These are phyloP conservation scores for Hymenoscyphus linearis DNA, from an alignment of 2,329 filamentous ascomycete genomes.

Conservation along the genomic window DNA sequence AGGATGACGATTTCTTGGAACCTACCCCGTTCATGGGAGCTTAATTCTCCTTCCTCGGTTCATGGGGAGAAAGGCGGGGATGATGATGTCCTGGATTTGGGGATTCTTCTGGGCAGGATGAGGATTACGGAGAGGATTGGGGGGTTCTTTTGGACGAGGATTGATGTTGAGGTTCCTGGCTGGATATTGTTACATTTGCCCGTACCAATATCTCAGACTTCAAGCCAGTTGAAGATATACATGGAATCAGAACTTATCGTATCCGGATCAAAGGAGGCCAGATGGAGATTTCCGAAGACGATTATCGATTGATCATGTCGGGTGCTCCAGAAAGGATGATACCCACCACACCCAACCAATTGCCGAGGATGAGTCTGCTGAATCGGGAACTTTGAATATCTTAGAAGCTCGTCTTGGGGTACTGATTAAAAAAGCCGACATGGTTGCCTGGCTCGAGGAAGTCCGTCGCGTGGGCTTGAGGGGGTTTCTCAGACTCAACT, in stretches of 20 bases:
- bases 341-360: constrained; percentile 74
- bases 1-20: constrained; percentile 62
- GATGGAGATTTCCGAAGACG: constrained; percentile 82
- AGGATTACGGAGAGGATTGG: constrained; percentile 70
- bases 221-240: constrained; percentile 60
- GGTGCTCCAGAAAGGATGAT: constrained; percentile 80
- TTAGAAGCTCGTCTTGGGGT: constrained; percentile 71
- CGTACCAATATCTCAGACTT: constrained; percentile 76
- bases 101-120: constrained; percentile 66
- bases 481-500: too few relatives aligned
- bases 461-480: too few relatives aligned
- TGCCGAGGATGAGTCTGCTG: constrained; percentile 79
- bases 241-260: constrained; percentile 68
- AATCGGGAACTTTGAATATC: constrained; percentile 78
- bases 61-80: constrained; percentile 62
- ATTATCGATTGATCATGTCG: constrained; percentile 78
- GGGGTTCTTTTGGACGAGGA: constrained; percentile 63
- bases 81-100: constrained; percentile 65
- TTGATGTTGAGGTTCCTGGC: constrained; percentile 75
- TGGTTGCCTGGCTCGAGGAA: too few relatives aligned
- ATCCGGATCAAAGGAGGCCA: constrained; percentile 76
- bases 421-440: constrained; percentile 76
- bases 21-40: too few relatives aligned
- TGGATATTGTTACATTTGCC: constrained; percentile 81
- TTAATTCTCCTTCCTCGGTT: too few relatives aligned